Base-by-base conservation (phyloP, 2,329 filamentous ascomycete genomes). In the Lithohypha guttulata region DNA sequence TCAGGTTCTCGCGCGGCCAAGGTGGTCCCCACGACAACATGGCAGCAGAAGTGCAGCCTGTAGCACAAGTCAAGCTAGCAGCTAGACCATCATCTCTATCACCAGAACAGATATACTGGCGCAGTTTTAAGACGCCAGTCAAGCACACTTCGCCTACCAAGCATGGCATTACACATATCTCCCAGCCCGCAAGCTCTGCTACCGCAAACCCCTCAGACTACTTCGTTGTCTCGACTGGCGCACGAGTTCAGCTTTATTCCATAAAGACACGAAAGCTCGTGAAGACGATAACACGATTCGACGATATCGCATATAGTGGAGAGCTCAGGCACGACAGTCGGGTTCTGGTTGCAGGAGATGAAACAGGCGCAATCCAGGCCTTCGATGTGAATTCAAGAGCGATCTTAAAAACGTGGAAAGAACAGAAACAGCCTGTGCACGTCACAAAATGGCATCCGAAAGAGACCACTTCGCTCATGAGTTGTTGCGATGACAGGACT, bases 41-140 rank as follows among this genome's bases (percentile, higher is more conserved):
- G 86, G 86, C 87, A 53, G 83, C 86, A 55, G 79, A 85, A 66
- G 83, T 93, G 54, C 75, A 77, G 60, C 81, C 83, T 45, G 68
- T 93, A 50, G 78, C 79, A 59, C 80, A 80, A 60, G 68, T 93
- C 56, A 93, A 85, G 70, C 74, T 93, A 56, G 79, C 89, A 42
- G 74, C 82, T 47, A 84, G 84, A 35, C 86, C 86, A 42, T 79
- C 81, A 27, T 81, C 84, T 39, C 65, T 89, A 33, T 94, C 89
- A 4, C 80, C 87, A 21, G 91, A 98, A 66, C 87, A 96, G 65
- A 75, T 80, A 50, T 96, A 96, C 70, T 98, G 93, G 93, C 82
- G 81, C 57, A 81, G 82, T 9, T 98, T 98, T 69, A 86, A 84
- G 64, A 91, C 87, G 51, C 84, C 87, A 50, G 77, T 93, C 59